These are phyloP conservation scores for Fusarium bactridioides DNA, from an alignment of 2,329 filamentous ascomycete species.

Conservation along the genomic window DNA sequence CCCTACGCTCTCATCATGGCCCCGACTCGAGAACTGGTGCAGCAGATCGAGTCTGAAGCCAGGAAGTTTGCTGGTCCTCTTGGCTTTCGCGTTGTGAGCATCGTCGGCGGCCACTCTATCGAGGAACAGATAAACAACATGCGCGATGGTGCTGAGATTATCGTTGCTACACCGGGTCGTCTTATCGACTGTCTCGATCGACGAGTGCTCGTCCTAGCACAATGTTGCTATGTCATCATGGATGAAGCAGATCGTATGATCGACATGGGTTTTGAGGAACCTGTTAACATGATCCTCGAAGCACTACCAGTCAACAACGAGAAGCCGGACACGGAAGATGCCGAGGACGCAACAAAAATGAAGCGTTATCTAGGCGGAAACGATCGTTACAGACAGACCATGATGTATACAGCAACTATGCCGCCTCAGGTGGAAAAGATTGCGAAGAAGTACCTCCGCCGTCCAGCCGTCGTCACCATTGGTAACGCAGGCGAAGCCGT, in stretches of 20 bases:
- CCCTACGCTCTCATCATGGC: constrained; percentile 97
- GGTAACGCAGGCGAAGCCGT: constrained; percentile 95
- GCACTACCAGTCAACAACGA: constrained; percentile 92
- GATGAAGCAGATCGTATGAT: constrained; percentile 99
- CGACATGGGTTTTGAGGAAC: constrained; percentile 96
- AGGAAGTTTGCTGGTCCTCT: constrained; percentile 90
- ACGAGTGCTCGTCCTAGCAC: constrained; percentile 87
- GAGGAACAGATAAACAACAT: constrained; percentile 93
- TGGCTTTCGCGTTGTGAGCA: constrained; percentile 93
- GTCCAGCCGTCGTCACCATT: constrained; percentile 93
- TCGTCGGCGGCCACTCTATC: constrained; percentile 95
- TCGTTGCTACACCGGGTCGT: constrained; percentile 98
- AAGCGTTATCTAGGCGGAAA: constrained; percentile 76
- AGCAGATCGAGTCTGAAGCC: constrained; percentile 95
- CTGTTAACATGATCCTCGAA: constrained; percentile 96
- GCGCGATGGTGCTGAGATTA: constrained; percentile 92
- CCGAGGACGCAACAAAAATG: constrained; percentile 89
- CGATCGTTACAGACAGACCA: constrained; percentile 91
- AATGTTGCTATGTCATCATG: constrained; percentile 99
- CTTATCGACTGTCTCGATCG: constrained; percentile 97
- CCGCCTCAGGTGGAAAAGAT: constrained; percentile 91
- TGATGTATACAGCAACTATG: constrained; percentile 99
- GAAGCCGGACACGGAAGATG: constrained; percentile 92
- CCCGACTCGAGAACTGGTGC: constrained; percentile 94
- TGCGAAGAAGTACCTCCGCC: constrained; percentile 93